Evolutionary conservation across 345 rosid species (phyloP).

Genomic region (Gossypioides kirkii): DNA sequence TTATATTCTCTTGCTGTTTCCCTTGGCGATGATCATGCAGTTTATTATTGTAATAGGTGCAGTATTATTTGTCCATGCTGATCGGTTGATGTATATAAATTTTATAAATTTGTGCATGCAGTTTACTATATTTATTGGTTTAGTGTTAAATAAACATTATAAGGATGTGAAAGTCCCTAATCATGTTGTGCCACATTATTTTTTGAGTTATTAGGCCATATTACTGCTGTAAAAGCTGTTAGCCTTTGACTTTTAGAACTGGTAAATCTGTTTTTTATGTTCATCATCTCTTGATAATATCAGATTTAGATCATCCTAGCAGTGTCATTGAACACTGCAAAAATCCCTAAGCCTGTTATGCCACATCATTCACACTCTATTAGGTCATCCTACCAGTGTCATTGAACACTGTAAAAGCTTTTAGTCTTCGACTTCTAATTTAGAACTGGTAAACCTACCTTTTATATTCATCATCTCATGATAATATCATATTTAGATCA

Average conservation of each 20-base stretch:
- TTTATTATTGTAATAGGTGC: constrained; percentile 88
- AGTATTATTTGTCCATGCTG: background rate
- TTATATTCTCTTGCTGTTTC: constrained; percentile 71
- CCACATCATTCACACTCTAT: background rate
- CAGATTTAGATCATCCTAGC: no score
- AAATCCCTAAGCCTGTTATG: background rate
- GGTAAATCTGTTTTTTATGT: background rate
- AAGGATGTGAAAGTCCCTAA: background rate
- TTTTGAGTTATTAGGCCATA: background rate
- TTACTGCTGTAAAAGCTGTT: background rate
- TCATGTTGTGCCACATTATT: background rate
- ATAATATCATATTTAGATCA: background rate
- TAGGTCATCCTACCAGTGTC: background rate
- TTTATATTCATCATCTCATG: background rate
- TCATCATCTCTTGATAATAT: background rate
- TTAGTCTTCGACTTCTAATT: background rate
- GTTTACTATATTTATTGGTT: background rate
- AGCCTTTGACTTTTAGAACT: background rate
- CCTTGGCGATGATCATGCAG: constrained; percentile 57
- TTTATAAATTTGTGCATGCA: background rate
- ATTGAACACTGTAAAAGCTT: background rate
- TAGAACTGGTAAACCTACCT: background rate
- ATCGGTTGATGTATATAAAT: background rate
- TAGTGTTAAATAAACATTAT: background rate
- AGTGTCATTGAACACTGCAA: no score